Percentiles rank a stretch among this genome's conserved stretches.
Evolutionary conservation across 306 rosid species (phyloP).

Genomic region (Abrus precatorius): DNA sequence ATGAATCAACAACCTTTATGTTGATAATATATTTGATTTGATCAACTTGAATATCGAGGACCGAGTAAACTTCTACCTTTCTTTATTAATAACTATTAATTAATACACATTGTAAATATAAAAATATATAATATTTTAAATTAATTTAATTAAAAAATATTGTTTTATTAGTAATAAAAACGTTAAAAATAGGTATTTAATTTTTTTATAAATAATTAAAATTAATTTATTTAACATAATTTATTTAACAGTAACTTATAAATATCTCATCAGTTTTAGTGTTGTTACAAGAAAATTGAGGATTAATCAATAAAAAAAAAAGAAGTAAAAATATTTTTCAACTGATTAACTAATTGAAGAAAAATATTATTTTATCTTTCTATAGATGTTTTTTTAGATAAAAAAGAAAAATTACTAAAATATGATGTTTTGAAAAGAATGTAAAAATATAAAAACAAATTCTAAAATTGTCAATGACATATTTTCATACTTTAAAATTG

Average conservation of each 20-base stretch:
- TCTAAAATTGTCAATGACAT: no score
- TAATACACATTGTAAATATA: background rate
- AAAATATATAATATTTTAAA: background rate
- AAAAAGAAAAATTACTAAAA: no score
- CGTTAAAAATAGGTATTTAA: background rate
- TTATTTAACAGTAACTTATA: background rate
- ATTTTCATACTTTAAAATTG: no score
- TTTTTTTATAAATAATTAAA: background rate
- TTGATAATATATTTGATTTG: slow-evolving; percentile 7
- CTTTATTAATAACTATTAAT: background rate
- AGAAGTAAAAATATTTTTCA: background rate
- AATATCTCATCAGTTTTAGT: background rate
- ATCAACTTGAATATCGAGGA: slow-evolving; percentile 7
- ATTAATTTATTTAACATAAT: background rate
- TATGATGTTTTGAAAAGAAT: no score
- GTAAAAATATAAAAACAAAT: no score
- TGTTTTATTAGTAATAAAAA: background rate
- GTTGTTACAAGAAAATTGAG: background rate
- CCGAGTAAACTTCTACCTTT: background rate
- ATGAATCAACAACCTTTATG: background rate
- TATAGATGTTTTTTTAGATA: no score
- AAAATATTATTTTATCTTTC: background rate
- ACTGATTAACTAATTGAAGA: background rate
- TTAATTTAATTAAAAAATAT: background rate
- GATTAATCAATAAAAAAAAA: background rate